phyloP scores from a whole-genome alignment of 2,329 filamentous ascomycete species.

The Aspergillus candidus region DNA sequence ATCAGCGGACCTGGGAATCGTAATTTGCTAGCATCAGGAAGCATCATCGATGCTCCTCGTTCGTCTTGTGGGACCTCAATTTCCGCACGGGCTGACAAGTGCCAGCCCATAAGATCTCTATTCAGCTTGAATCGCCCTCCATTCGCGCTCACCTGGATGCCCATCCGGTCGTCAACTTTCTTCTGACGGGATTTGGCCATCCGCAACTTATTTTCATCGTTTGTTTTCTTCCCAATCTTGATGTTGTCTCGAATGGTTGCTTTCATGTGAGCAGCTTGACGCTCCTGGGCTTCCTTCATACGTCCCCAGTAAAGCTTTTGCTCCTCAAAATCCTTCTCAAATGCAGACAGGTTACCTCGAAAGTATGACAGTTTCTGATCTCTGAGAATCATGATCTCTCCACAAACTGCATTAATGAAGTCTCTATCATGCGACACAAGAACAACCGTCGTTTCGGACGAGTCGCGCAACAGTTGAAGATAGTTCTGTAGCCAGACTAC shows the following conservation, averaged over 20 bases:
- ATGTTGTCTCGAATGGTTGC: constrained; percentile 69
- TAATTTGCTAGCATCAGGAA: constrained; percentile 62
- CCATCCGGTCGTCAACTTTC: constrained; percentile 76
- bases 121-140: constrained; percentile 77
- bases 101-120: constrained; percentile 61
- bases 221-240: constrained; percentile 66
- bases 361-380: constrained; percentile 68
- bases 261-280: constrained; percentile 73
- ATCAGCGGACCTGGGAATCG: constrained; percentile 70
- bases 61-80: constrained; percentile 64
- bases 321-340: constrained; percentile 60
- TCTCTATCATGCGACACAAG: constrained; percentile 80
- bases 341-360: constrained; percentile 65
- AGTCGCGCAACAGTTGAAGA: constrained; percentile 53
- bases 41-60: constrained; percentile 50
- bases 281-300: constrained; percentile 77
- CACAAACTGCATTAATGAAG: constrained; percentile 69
- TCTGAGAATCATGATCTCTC: constrained; percentile 68
- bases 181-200: constrained; percentile 80
- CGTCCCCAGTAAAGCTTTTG: constrained; percentile 62
- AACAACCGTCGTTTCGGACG: constrained; percentile 58
- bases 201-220: constrained; percentile 79
- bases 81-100: constrained; percentile 54
- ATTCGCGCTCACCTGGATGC: constrained; percentile 64
- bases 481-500: constrained; percentile 80